Base-by-base conservation (phyloP, 345 rosid species). In the Ceriops decandra region DNA sequence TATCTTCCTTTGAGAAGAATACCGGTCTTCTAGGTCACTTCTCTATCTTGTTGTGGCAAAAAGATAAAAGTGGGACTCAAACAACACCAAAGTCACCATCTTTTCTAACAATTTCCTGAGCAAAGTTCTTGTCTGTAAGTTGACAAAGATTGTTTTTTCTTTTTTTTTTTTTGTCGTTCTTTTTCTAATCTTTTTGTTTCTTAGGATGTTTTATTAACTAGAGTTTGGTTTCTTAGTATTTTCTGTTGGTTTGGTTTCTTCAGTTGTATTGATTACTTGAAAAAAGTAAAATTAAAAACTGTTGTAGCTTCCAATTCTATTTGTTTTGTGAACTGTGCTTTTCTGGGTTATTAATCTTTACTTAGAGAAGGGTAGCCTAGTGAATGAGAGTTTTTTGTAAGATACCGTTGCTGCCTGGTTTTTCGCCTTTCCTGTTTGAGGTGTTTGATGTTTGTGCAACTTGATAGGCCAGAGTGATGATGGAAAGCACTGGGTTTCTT, bases 31-130 rank as follows among this genome's bases (percentile, higher is more conserved):
- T 42, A 15, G 67, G 66, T 59, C 67, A 42, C 49, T 42, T 42
- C 49, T 56, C 60, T 52, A 8, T 11, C 2, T 49, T 15, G 16
- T 54, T 56, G 10, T 15, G 3, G 59, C 28, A 24, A 22, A 46
- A 32, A 28, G 35, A 19, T 42, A 42, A 52, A 30, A 35, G 17
- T 30, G 13, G 16, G 38, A 22, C 51, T 24, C n/a, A 69, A 69
- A 59, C 65, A 57, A 57, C 35, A 59, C 57, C 66, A n/a, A 68
- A 72, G 35, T 62, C 57, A 1, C 63, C 5, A 24, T 32, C 56
- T 74, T 58, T 64, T 19, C 13, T 27, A 24, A 57, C 57, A 17
- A 49, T 36, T 24, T 56, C 24, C 30, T 22, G 3, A 51, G 63
- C 38, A 26, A 62, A 60, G 38, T 60, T 20, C 22, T 60, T 53